A percentile compares a stretch with the other conserved stretches of the same genome.
phyloP scores from a whole-genome alignment of 2,329 filamentous ascomycete genomes.

The Fusarium tupiense region DNA sequence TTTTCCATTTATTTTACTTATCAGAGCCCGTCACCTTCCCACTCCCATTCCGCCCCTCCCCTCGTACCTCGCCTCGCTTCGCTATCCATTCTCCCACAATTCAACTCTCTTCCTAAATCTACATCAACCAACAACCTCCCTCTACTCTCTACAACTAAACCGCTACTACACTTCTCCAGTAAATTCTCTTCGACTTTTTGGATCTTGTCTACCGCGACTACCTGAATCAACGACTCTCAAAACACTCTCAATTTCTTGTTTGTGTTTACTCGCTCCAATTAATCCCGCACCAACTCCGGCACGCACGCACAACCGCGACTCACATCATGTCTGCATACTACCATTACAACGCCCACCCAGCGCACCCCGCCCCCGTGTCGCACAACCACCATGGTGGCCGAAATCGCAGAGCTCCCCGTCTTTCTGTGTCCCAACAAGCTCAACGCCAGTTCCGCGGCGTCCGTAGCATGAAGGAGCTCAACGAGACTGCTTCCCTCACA shows the following conservation, averaged over 20 bases:
- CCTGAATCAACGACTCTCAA: constrained; percentile 16
- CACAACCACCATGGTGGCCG: constrained; percentile 87
- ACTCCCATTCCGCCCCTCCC: constrained; percentile 39
- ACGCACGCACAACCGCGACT: constrained; percentile 19
- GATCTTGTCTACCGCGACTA: constrained; percentile 15
- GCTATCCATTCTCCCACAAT: constrained; percentile 37
- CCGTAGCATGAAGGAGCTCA: constrained; percentile 85
- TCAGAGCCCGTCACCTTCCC: constrained; percentile 39
- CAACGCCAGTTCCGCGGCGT: constrained; percentile 89
- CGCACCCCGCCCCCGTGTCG: constrained; percentile 67
- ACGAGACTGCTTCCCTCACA: constrained; percentile 78
- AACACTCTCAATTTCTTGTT: constrained; percentile 23
- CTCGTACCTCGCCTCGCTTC: constrained; percentile 44
- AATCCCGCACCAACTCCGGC: constrained; percentile 44
- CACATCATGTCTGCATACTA: constrained; percentile 72
- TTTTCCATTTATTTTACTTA: constrained; percentile 37
- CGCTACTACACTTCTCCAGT: neutral
- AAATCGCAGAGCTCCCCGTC: constrained; percentile 83
- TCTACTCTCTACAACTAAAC: constrained; percentile 6
- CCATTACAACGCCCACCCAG: constrained; percentile 68
- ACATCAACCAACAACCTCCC: constrained; percentile 35
- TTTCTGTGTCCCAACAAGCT: constrained; percentile 81
- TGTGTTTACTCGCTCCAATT: constrained; percentile 34
- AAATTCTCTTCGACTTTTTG: constrained; percentile 21
- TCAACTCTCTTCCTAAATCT: constrained; percentile 35